Conservation (phyloP, 2,329 filamentous ascomycete genomes). For the Endocalyx cinctus region DNA sequence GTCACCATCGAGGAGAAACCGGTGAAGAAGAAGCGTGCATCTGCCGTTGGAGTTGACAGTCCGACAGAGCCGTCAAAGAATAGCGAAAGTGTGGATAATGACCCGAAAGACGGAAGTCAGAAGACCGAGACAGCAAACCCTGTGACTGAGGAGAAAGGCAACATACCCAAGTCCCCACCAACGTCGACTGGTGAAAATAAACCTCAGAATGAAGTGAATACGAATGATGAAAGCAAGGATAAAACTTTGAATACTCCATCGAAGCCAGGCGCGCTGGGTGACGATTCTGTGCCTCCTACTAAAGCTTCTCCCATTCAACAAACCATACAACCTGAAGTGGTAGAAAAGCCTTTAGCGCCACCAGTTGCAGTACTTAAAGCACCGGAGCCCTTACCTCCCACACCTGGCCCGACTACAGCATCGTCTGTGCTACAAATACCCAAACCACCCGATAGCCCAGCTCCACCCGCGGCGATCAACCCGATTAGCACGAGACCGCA, state of each 20-base stretch:
- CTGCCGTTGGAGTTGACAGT: conserved; percentile 18
- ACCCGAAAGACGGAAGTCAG: conserved; percentile 22
- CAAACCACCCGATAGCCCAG: too few species aligned
- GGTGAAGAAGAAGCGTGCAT: conserved; percentile 45
- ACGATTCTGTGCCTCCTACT: not conserved
- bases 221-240: not conserved
- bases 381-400: not conserved
- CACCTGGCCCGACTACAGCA: conserved; percentile 4
- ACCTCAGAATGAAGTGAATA: conserved; percentile 1
- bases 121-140: conserved; percentile 5
- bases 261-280: not conserved
- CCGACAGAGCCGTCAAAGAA: conserved; percentile 13
- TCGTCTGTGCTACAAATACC: conserved; percentile 9
- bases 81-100: conserved; percentile 15
- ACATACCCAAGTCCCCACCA: conserved; percentile 2
- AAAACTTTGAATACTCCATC: too few species aligned
- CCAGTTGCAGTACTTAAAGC: conserved; percentile 5
- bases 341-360: conserved; percentile 4
- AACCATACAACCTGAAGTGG: conserved; percentile 3
- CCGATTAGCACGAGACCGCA: conserved; percentile 15
- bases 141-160: conserved; percentile 10
- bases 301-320: conserved; percentile 4
- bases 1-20: conserved; percentile 59
- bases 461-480: too few species aligned
- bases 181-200: conserved; percentile 2